A percentile compares a stretch with the other conserved stretches of the same genome.
phyloP scores from a whole-genome alignment of 805 yeast genomes.

The Candida anglica region DNA sequence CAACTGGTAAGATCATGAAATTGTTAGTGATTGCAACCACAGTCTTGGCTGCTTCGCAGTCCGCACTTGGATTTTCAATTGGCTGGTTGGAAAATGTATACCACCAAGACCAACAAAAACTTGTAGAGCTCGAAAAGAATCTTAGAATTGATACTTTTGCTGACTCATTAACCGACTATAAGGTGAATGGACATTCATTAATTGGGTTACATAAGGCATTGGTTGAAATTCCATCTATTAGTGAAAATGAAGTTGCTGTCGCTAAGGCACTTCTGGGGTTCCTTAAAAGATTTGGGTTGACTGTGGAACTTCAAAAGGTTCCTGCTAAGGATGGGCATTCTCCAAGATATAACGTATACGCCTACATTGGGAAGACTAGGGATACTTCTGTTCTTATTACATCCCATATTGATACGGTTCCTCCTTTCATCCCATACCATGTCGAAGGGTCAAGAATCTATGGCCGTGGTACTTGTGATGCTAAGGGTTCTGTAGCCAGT shows the following conservation, averaged over 20 bases:
- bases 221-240: constrained; percentile 22
- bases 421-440: constrained; percentile 55
- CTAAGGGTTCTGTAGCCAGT: constrained; percentile 67
- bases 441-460: constrained; percentile 46
- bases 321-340: constrained; percentile 10
- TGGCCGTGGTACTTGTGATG: constrained; percentile 70
- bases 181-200: constrained; percentile 7
- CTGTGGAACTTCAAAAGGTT: constrained; percentile 45
- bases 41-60: too few species aligned
- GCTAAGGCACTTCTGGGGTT: constrained; percentile 36
- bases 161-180: constrained; percentile 1
- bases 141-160: too few species aligned
- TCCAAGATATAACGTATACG: constrained; percentile 50
- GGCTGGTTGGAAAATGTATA: too few species aligned
- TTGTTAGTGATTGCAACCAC: too few species aligned
- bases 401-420: constrained; percentile 71
- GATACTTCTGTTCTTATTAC: constrained; percentile 50
- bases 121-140: too few species aligned
- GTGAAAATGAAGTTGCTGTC: constrained; percentile 25
- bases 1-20: too few species aligned
- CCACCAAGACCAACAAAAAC: too few species aligned
- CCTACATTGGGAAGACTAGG: constrained; percentile 45
- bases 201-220: constrained; percentile 22
- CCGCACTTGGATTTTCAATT: too few species aligned
- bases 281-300: constrained; percentile 41